phyloP scores from a whole-genome alignment of 208 protist genomes.

The Leishmania arabica region DNA sequence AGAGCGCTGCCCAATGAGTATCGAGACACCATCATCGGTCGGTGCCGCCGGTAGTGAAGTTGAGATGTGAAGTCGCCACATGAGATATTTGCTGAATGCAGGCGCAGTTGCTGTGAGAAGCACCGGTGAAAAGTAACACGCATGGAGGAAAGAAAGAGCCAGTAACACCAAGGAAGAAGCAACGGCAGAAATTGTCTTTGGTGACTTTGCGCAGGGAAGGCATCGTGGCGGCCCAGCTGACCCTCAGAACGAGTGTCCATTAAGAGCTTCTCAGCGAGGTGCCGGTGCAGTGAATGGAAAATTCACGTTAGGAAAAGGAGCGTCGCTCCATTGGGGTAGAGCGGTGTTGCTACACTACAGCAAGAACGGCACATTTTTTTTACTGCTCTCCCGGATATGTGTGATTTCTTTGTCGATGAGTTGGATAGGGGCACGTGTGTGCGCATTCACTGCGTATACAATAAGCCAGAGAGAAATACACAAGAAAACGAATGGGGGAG shows the following conservation, averaged over 20 bases:
- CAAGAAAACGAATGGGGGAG: neutral
- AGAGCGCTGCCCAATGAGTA: constrained; percentile 30
- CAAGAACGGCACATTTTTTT: neutral
- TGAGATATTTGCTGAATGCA: neutral
- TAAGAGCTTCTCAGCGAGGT: neutral
- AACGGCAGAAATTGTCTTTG: neutral
- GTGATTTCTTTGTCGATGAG: neutral
- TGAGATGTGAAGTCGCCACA: constrained; percentile 20
- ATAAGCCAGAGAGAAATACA: constrained; percentile 5
- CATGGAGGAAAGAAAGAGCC: neutral
- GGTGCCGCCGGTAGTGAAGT: neutral
- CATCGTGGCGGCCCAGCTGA: neutral
- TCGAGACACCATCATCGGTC: constrained; percentile 3
- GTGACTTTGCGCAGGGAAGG: neutral
- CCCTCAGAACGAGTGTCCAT: neutral
- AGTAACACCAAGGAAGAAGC: neutral
- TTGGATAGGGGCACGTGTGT: neutral
- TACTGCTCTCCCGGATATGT: neutral
- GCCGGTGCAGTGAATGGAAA: neutral
- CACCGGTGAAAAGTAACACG: constrained; percentile 2
- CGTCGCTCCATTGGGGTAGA: neutral
- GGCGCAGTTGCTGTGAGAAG: constrained; percentile 2
- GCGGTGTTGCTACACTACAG: neutral
- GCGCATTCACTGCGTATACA: neutral
- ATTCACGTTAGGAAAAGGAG: neutral